Conservation (phyloP, 345 rosid genomes). For the Salix koriyanagi region DNA sequence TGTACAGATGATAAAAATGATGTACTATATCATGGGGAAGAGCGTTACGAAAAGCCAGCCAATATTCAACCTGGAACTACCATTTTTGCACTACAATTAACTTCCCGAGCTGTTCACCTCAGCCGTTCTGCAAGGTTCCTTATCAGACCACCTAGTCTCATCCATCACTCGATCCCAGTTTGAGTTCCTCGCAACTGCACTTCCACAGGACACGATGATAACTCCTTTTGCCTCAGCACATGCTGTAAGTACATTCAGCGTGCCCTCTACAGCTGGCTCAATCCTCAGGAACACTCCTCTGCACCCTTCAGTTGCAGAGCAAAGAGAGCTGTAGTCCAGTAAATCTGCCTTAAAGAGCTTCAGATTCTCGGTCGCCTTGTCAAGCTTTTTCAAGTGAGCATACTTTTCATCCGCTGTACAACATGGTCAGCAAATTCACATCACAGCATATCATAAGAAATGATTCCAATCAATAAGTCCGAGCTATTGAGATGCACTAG, state of each 20-base stretch:
- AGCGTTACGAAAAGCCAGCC: no score
- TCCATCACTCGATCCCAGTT: constrained; percentile 33
- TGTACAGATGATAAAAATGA: no score
- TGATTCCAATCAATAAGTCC: background rate
- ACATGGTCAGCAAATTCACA: background rate
- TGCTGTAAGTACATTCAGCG: constrained; percentile 61
- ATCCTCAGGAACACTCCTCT: constrained; percentile 26
- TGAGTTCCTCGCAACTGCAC: constrained; percentile 50
- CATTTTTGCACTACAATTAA: no score
- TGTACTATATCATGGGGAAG: no score
- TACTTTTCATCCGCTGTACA: constrained; percentile 3
- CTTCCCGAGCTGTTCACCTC: no score
- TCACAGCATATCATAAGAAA: background rate
- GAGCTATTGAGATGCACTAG: background rate
- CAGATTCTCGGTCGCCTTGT: constrained; percentile 48
- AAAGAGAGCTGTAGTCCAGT: background rate
- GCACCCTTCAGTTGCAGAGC: background rate
- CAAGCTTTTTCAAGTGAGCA: constrained; percentile 48
- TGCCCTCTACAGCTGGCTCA: constrained; percentile 67
- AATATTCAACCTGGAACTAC: no score
- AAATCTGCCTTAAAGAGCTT: constrained; percentile 59
- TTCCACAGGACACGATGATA: constrained; percentile 53
- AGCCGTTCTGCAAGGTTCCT: no score
- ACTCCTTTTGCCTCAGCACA: constrained; percentile 52
- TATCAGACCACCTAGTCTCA: constrained; percentile 20